These are phyloP conservation scores for Exophiala aquamarina DNA, from an alignment of 2,329 filamentous ascomycete genomes.

Conservation along the genomic window DNA sequence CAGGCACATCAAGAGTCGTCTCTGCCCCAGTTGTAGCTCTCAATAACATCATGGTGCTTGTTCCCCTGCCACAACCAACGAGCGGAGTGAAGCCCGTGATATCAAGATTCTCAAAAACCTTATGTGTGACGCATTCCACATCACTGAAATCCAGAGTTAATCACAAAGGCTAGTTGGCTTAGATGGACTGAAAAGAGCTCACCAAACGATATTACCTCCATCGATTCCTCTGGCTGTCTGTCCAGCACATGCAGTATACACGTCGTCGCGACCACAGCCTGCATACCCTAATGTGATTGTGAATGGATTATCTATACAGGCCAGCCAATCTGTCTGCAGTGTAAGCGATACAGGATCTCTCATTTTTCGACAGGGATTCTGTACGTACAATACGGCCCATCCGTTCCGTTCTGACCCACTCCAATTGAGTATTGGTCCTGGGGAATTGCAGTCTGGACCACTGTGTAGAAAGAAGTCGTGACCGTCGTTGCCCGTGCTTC, in stretches of 20 bases:
- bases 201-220: background rate
- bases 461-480: background rate
- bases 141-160: no score
- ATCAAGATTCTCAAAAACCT: no score
- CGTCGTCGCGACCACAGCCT: background rate
- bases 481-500: no score
- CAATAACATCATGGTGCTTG: no score
- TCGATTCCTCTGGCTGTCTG: background rate
- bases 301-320: background rate
- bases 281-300: background rate
- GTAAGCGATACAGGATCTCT: no score
- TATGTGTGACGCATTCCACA: no score
- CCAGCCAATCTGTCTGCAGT: background rate
- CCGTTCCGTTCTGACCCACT: constrained; percentile 1
- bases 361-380: no score
- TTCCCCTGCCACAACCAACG: no score
- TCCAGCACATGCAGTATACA: background rate
- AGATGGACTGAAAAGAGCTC: background rate
- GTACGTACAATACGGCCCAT: background rate
- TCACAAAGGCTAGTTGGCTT: no score
- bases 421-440: background rate
- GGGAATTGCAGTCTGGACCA: background rate
- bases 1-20: no score
- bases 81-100: no score
- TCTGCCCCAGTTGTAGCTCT: no score